These are phyloP conservation scores for Schrenkiella parvula DNA, from an alignment of 345 rosid species.

Conservation along the genomic window DNA sequence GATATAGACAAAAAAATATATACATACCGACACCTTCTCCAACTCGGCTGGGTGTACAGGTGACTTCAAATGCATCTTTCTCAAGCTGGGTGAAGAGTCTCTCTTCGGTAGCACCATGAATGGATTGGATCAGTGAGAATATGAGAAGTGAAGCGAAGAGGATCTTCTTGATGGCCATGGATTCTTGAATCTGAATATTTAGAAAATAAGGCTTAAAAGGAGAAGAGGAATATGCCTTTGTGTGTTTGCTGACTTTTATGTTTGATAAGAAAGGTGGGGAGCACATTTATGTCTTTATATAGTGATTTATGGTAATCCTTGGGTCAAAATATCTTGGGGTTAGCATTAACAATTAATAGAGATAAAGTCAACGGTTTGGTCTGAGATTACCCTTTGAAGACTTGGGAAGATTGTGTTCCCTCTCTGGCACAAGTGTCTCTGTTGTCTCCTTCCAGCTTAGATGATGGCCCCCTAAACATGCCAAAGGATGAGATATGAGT, in stretches of 20 bases:
- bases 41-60: slow-evolving; percentile 30
- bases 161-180: slow-evolving; percentile 35
- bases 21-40: slow-evolving; percentile 41
- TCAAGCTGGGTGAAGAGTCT: slow-evolving; percentile 44
- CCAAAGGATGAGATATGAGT: slow-evolving; percentile 27
- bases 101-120: slow-evolving; percentile 10
- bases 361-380: slow-evolving; percentile 32
- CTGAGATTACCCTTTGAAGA: slow-evolving; percentile 35
- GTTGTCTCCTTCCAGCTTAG: slow-evolving; percentile 28
- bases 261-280: slow-evolving; percentile 28
- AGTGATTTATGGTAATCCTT: slow-evolving; percentile 21
- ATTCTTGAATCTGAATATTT: slow-evolving; percentile 18
- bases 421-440: slow-evolving; percentile 32
- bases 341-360: slow-evolving; percentile 14
- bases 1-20: background rate
- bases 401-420: slow-evolving; percentile 33
- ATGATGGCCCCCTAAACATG: slow-evolving; percentile 27
- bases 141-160: slow-evolving; percentile 33
- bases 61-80: slow-evolving; percentile 35
- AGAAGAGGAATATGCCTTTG: slow-evolving; percentile 26
- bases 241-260: slow-evolving; percentile 25
- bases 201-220: background rate
- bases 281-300: slow-evolving; percentile 24
- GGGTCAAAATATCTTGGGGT: slow-evolving; percentile 12
- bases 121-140: slow-evolving; percentile 16